Conservation (phyloP, 306 rosid species). For the Castanea sativa region DNA sequence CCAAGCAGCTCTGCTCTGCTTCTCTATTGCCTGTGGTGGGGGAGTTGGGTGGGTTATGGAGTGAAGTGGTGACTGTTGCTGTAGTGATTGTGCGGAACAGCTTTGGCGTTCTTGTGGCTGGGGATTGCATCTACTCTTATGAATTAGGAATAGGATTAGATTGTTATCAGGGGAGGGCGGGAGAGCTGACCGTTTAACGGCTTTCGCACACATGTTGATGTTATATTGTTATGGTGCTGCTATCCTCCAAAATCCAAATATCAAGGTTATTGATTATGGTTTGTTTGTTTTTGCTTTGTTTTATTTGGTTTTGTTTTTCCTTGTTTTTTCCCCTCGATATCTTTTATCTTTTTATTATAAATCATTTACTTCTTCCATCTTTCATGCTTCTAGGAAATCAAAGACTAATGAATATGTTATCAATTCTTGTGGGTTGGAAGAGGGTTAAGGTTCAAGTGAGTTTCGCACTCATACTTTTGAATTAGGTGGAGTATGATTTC, state of each 20-base stretch:
- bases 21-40: constrained; percentile 32
- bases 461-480: accelerated
- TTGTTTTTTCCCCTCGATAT: no score
- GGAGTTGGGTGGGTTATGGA: constrained; percentile 22
- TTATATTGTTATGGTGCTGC: no score
- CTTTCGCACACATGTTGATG: neutral
- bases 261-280: no score
- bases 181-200: neutral
- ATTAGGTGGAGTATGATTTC: accelerated
- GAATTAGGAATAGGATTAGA: neutral
- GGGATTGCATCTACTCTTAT: constrained; percentile 34
- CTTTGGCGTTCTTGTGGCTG: constrained; percentile 22
- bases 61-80: constrained; percentile 5
- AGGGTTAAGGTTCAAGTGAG: no score
- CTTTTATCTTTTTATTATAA: no score
- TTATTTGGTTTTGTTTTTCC: no score
- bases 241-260: no score
- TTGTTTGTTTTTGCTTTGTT: no score
- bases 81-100: constrained; percentile 14
- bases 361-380: no score
- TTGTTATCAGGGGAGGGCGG: neutral
- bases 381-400: no score
- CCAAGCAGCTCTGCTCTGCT: constrained; percentile 68
- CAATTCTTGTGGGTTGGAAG: accelerated
- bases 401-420: accelerated